Evolutionary conservation across 2,329 filamentous ascomycete genomes (phyloP).

Genomic region (Dactylellina leptospora): DNA sequence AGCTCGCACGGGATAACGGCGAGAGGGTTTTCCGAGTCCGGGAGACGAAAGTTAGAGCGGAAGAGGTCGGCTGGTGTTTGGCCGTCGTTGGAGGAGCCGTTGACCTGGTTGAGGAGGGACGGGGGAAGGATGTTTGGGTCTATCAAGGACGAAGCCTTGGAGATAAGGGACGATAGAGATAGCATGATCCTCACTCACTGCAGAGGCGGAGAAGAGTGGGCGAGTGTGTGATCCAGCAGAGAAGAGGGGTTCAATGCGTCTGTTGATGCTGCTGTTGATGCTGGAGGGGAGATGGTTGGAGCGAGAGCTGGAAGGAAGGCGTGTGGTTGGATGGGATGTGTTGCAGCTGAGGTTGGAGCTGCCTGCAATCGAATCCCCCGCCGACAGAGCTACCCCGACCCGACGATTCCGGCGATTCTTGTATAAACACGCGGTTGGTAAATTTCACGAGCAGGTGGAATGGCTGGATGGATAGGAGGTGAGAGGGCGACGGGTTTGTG

Average conservation of each 20-base stretch:
- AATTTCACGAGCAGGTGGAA: too few relatives aligned
- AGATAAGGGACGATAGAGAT: constrained; percentile 48
- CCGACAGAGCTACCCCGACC: neutral
- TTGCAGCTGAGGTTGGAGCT: constrained; percentile 6
- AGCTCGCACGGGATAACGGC: constrained; percentile 97
- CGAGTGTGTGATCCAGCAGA: neutral
- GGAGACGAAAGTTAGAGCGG: constrained; percentile 94
- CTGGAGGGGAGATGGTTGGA: constrained; percentile 8
- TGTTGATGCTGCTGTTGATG: neutral
- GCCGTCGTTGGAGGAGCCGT: constrained; percentile 68
- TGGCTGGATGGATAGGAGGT: neutral
- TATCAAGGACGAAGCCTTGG: constrained; percentile 54
- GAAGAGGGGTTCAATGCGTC: neutral
- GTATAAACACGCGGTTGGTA: too few relatives aligned
- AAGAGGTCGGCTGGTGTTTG: constrained; percentile 68
- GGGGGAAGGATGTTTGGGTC: constrained; percentile 66
- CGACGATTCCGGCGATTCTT: too few relatives aligned
- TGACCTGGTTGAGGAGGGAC: constrained; percentile 83
- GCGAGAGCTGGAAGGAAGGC: constrained; percentile 2
- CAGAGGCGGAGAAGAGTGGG: neutral
- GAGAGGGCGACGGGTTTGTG: neutral
- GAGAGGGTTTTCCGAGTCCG: constrained; percentile 87
- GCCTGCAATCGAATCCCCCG: neutral
- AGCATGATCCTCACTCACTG: constrained; percentile 36
- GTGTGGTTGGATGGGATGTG: neutral